Evolutionary conservation across 768 basidiomycete species (phyloP), one percentile per base, ranked within the genome.

Genomic region (Krasilnikovozyma curviuscula): DNA sequence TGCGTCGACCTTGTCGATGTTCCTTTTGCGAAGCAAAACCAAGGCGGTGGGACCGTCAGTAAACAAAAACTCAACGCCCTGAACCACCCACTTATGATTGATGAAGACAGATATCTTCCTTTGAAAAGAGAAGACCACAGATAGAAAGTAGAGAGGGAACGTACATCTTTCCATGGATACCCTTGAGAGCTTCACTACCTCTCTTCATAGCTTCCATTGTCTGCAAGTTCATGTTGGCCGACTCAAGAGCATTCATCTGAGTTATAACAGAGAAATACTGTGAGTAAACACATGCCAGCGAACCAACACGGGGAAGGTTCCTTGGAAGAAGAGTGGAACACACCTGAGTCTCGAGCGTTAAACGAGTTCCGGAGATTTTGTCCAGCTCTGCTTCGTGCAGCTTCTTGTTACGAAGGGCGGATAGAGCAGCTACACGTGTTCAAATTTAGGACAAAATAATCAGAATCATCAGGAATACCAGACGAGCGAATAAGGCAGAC

Each of bases 121-220:
- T 37, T 10, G 35, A 23, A n/a, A 37, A 21, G 19, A 3, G 21
- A 28, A 48, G 29, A 35, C 21, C 21, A n/a, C 18, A 25, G 35
- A 33, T 12, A 30, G 1, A 19, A 18, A 43, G 18, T 23, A 21
- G 14, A 19, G 24, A 24, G 46, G 1, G 40, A 24, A 78, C 86
- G 62, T 54, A 93, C 89, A 93, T 71, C 60, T 77, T 77, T 38
- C 78, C 78, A 57, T 97, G 91, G 46, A 97, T 93, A 40, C 75
- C 72, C 66, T 79, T 80, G 64, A 97, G 74, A 24, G 81, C 93
- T 52, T 79, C 77, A 0, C 86, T 74, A 31, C 83, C 91, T 65
- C 82, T 81, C 80, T 88, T 93, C 83, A 98, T 93, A 24, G 83
- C 88, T 19, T 75, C 70, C 82, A 98, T 85, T 13, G 88, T 95